Evolutionary conservation across 23 red algal genomes (phyloP), one percentile per base, ranked within the genome.

Genomic region (Gracilaria domingensis): DNA sequence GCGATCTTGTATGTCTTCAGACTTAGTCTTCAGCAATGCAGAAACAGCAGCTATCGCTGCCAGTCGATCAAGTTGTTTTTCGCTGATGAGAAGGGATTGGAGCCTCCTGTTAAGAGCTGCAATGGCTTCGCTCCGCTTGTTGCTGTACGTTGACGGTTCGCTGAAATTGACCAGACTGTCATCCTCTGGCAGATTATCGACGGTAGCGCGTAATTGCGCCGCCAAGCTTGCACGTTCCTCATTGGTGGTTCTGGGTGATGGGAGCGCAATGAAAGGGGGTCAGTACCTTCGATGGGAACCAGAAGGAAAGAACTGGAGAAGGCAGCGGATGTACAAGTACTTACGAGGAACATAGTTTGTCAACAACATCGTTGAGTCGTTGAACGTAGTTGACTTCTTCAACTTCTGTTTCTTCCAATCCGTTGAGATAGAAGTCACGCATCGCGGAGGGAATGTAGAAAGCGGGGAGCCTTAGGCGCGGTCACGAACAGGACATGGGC

Each of bases 1-100:
- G 45, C 93, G 93, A 62, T 85, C 83, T 51, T 93, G 93, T 48
- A 96, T 96, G 11, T 69, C 74, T 81, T 98, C 97, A 30, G 93
- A 92, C 34, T 81, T 74, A 26, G 91, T 88, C 11, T 79, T 81
- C 30, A 98, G 72, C 4, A 98, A 66, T 23, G 82, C 97, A 49
- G 82, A 73, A 18, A 98, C 84, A 30, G 90, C 94, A 6, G 91
- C 89, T 29, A 98, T 91, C 25, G 91, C 97, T 5, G 93, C 93
- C 45, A 98, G 85, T 17, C 97, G 81, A 26, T 95, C 81, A 74
- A n/a, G 37, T 33, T 80, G 61, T 25, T 44, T 74, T 45, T 32
- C 54, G 53, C 70, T 79, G 21, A 66, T 54, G 79, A 88, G 86
- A 17, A 90, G 62, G 44, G 49, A 14, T 48, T 95, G 93, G 1